Evolutionary conservation across 805 yeast genomes (phyloP), one percentile per base, ranked within the genome.

Genomic region (Aciculoconidium aculeatum): DNA sequence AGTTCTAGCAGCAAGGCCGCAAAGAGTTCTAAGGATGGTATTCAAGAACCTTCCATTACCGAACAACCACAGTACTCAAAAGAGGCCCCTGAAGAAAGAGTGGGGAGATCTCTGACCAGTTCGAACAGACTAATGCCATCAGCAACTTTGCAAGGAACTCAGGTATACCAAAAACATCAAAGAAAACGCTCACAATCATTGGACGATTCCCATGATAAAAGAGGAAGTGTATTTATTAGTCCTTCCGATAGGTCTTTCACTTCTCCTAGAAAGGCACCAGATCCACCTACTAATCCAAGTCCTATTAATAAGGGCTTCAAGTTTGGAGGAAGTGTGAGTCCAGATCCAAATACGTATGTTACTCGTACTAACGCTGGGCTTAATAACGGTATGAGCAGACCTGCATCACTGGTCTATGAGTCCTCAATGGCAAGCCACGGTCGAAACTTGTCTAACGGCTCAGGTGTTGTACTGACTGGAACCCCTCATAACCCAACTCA

Each of bases 221-320:
- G 40, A 27, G 17, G 32, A 23, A 34, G 42, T 27, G 7, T 47
- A 37, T 46, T 53, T 19, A 30, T 39, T 11, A 37, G 49, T 32
- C 50, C 38, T 23, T 20, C 30, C 3, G 34, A 31, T 5, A 53
- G 25, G 25, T 22, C 64, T 19, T 79, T 78, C 46, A 53, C 66
- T 11, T 78, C 86, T 0, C 85, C 86, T n/a, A 65, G 86, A 53
- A 76, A 64, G 43, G 83, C 86, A 0, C 88, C 88, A 1, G 69
- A 68, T 30, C 86, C 86, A 1, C 87, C 87, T 3, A 44, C 65
- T 1, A 55, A 54, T 17, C 31, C 37, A 8, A 52, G 53, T 23
- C 58, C 62, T 3, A 26, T 52, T 30, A 48, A 49, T 32, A 39
- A 44, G 14, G 27, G 20, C 25, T 68, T 25, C 43, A 57, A 45